Conservation (phyloP, 352 stramenopile species). For the Phytophthora aleatoria region DNA sequence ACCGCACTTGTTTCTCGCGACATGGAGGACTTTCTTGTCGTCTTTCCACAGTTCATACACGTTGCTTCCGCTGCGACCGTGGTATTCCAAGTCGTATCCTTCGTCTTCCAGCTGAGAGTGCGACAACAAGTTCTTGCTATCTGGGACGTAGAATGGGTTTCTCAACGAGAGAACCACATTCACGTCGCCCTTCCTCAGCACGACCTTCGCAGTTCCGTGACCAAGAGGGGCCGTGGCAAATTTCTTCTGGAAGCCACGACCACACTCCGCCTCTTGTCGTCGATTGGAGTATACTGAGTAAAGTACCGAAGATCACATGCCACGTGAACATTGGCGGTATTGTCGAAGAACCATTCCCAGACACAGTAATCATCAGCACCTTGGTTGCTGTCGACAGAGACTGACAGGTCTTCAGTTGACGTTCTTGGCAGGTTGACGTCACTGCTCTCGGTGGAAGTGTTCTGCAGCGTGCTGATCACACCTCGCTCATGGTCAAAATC, state of each 20-base stretch:
- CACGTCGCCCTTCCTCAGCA: neutral
- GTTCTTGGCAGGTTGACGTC: neutral
- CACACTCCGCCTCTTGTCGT: neutral
- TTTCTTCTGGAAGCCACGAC: conserved; percentile 13
- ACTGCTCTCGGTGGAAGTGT: neutral
- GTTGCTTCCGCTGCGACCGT: neutral
- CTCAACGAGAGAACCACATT: neutral
- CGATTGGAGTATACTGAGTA: conserved; percentile 3
- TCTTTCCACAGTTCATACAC: neutral
- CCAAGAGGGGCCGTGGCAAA: conserved; percentile 4
- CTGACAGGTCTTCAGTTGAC: neutral
- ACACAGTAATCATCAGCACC: neutral
- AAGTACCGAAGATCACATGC: conserved; percentile 8
- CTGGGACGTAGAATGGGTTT: neutral
- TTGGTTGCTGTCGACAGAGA: neutral
- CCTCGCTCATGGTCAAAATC: neutral
- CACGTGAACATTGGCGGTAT: conserved; percentile 11
- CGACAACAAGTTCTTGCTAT: neutral
- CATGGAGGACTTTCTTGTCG: neutral
- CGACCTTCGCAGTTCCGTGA: neutral
- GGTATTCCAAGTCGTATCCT: neutral
- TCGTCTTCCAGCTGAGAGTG: neutral
- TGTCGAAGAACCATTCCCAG: conserved; percentile 11
- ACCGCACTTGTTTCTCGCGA: neutral
- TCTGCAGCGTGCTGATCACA: neutral